Base-by-base conservation (phyloP, 768 basidiomycete species). In the Leccinum variicolor region DNA sequence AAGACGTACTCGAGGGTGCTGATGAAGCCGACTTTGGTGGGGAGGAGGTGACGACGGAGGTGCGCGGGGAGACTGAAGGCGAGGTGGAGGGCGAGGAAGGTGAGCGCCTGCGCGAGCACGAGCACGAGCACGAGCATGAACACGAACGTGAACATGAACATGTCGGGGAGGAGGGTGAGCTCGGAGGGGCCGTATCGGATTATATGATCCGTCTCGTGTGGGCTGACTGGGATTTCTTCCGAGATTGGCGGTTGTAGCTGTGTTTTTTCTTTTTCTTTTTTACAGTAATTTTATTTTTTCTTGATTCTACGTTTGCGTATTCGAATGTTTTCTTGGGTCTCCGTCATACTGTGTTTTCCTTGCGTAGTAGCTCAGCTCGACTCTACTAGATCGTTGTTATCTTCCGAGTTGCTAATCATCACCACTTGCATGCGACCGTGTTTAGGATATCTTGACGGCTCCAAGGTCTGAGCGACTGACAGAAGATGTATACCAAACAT, bases 11-110 rank as follows among this genome's bases (percentile, higher is more conserved):
- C 54, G 88, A 86, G 48, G 90, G 89, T 31, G 90, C 87, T 29
- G 90, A 93, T 61, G 84, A 90, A 64, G 83, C 82, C 4, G 94
- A 95, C 62, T 91, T 94, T 65, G 85, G 77, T 36, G 81, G 75
- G n/a, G 82, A 84, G 53, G 68, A 66, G 28, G 60, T 53, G 26
- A 61, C 52, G 52, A 60, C 50, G 1, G 73, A 65, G 31, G 39
- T 54, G 6, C 72, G 72, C 45, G 74, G 61, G 47, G 71, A 64
- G 29, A 66, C 61, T 3, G 74, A 64, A 10, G 77, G 66, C 8
- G 80, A 76, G 23, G 76, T 62, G 2, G 73, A 77, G 25, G 77
- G 61, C 2, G 73, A 73, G 4, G 74, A 66, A 31, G 73, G 69
- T 51, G 78, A 77, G 13, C 79, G 39, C 9, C n/a, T 39, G 3